Evolutionary conservation across 306 rosid species (phyloP).

Genomic region (Arachis hypogaea): DNA sequence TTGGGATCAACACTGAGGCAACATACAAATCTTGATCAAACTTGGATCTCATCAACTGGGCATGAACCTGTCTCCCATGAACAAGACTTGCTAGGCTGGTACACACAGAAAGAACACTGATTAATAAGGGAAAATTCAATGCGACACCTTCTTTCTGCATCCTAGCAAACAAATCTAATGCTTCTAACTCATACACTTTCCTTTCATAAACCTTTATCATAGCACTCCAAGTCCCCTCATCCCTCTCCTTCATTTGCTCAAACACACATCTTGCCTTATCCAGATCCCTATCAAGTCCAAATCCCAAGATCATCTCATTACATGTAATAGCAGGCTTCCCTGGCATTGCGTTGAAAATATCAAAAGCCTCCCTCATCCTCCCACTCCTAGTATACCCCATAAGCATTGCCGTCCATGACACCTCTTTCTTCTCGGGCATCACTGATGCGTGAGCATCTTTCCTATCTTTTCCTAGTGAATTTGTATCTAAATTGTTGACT

Average conservation of each 20-base stretch:
- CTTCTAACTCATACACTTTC: constrained; percentile 57
- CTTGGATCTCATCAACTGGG: constrained; percentile 50
- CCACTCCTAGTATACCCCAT: constrained; percentile 56
- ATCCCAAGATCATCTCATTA: constrained; percentile 55
- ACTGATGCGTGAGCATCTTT: constrained; percentile 5
- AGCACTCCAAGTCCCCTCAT: constrained; percentile 59
- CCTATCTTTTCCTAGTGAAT: no score
- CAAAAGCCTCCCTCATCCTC: constrained; percentile 58
- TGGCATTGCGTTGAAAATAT: constrained; percentile 57
- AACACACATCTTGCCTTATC: constrained; percentile 45
- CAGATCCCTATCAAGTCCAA: constrained; percentile 48
- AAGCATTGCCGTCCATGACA: constrained; percentile 64
- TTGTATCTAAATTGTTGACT: no score
- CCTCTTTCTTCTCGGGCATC: constrained; percentile 60
- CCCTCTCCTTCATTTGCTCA: constrained; percentile 57
- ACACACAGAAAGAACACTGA: constrained; percentile 56
- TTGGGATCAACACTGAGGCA: constrained; percentile 57
- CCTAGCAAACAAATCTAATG: constrained; percentile 48
- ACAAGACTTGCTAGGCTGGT: constrained; percentile 60
- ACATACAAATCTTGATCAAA: constrained; percentile 56
- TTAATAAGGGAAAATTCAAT: constrained; percentile 54
- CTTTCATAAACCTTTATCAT: constrained; percentile 60
- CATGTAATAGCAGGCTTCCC: constrained; percentile 48
- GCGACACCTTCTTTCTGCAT: constrained; percentile 59
- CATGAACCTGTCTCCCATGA: constrained; percentile 58